Conservation (phyloP, 768 basidiomycete species). For the Trichaptum fuscoviolaceum region DNA sequence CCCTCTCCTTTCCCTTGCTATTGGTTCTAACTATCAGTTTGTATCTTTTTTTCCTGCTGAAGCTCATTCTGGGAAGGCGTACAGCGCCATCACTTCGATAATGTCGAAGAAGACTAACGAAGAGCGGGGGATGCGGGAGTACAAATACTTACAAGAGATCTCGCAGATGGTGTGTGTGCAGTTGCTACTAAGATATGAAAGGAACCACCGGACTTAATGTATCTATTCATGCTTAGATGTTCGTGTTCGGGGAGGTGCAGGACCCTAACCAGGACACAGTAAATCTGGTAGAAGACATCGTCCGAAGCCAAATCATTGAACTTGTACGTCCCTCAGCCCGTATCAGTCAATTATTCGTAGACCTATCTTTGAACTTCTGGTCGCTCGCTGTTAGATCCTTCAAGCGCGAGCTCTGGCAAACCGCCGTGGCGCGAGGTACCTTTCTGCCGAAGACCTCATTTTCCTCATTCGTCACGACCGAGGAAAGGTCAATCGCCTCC, state of each 20-base stretch:
- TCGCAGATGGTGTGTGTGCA: constrained; percentile 73
- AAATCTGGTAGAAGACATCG: constrained; percentile 93
- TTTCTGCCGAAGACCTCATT: constrained; percentile 92
- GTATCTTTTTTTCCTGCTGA: background rate
- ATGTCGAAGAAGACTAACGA: background rate
- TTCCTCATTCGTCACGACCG: constrained; percentile 94
- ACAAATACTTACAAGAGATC: constrained; percentile 89
- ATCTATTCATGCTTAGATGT: constrained; percentile 56
- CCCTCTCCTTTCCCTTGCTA: background rate
- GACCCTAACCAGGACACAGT: constrained; percentile 85
- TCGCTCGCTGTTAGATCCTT: constrained; percentile 52
- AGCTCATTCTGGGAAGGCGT: background rate
- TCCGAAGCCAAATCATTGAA: constrained; percentile 85
- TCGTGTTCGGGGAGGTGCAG: constrained; percentile 94
- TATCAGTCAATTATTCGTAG: background rate
- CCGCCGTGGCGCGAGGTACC: constrained; percentile 77
- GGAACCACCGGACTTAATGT: constrained; percentile 1
- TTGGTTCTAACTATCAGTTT: background rate
- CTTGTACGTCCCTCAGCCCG: constrained; percentile 48
- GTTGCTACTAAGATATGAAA: background rate
- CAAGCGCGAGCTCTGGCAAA: constrained; percentile 83
- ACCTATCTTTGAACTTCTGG: constrained; percentile 1
- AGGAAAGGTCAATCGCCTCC: constrained; percentile 86
- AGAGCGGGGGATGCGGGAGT: constrained; percentile 39
- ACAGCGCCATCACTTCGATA: background rate